These are phyloP conservation scores for Smallanthus sonchifolius DNA, from an alignment of 129 eudicot genomes.

Conservation along the genomic window DNA sequence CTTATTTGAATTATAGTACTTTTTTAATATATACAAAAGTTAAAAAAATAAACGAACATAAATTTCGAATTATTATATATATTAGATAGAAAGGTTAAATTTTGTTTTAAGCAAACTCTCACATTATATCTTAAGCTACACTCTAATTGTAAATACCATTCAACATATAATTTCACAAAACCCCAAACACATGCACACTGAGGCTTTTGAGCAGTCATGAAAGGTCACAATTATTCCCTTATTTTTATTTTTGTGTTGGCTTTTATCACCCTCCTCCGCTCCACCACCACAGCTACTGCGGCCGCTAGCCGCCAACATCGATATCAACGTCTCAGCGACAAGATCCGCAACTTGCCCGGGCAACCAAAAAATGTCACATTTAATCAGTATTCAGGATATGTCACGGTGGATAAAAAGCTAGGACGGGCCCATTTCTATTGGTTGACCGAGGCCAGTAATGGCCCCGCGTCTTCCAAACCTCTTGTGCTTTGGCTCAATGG, in stretches of 20 bases:
- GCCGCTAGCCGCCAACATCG: conserved; percentile 27
- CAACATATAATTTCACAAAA: conserved; percentile 24
- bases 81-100: background rate
- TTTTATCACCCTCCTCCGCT: conserved; percentile 21
- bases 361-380: conserved; percentile 49
- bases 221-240: conserved; percentile 31
- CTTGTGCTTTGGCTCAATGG: conserved; percentile 75
- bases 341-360: conserved; percentile 53
- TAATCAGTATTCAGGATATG: conserved; percentile 57
- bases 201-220: conserved; percentile 29
- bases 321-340: conserved; percentile 39
- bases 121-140: conserved; percentile 13
- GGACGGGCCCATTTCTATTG: conserved; percentile 65
- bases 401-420: conserved; percentile 46
- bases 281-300: conserved; percentile 25
- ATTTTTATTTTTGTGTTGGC: conserved; percentile 15
- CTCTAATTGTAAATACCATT: conserved; percentile 12
- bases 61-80: background rate
- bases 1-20: background rate
- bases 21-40: background rate
- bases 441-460: conserved; percentile 41
- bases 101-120: conserved; percentile 13
- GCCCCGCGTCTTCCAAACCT: conserved; percentile 49
- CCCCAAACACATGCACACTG: conserved; percentile 28
- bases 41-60: background rate